Percentiles rank a stretch among this genome's conserved stretches.
Evolutionary conservation across 345 rosid species (phyloP).

Genomic region (Syzygium aqueum): DNA sequence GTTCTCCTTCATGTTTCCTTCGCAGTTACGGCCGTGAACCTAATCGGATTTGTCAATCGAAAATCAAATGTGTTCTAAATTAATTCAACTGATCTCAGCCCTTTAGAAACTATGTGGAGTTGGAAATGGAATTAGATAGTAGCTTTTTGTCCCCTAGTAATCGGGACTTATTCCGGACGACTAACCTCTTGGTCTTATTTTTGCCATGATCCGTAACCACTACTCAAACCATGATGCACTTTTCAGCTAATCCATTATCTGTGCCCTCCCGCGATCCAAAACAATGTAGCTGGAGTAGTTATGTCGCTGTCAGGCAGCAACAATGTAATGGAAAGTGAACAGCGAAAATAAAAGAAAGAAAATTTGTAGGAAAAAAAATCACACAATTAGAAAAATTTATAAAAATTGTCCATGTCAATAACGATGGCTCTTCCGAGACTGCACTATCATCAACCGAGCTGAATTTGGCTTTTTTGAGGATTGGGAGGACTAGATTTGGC

Average conservation of each 20-base stretch:
- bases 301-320: no score
- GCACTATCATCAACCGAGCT: not conserved
- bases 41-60: not conserved
- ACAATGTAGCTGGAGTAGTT: not conserved
- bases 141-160: not conserved
- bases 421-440: not conserved
- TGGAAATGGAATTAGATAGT: not conserved
- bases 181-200: not conserved
- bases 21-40: not conserved
- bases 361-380: not conserved
- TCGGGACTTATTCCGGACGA: not conserved
- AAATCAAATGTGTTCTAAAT: not conserved
- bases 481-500: not conserved
- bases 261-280: not conserved
- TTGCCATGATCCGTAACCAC: not conserved
- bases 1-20: not conserved
- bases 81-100: not conserved
- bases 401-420: not conserved
- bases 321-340: not conserved
- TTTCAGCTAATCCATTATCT: not conserved
- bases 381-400: not conserved
- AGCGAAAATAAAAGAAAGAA: not conserved
- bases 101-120: not conserved
- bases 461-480: no score
- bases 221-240: not conserved